Evolutionary conservation across 129 eudicot species (phyloP), one percentile per base, ranked within the genome.

Genomic region (Saussurea involucrata): DNA sequence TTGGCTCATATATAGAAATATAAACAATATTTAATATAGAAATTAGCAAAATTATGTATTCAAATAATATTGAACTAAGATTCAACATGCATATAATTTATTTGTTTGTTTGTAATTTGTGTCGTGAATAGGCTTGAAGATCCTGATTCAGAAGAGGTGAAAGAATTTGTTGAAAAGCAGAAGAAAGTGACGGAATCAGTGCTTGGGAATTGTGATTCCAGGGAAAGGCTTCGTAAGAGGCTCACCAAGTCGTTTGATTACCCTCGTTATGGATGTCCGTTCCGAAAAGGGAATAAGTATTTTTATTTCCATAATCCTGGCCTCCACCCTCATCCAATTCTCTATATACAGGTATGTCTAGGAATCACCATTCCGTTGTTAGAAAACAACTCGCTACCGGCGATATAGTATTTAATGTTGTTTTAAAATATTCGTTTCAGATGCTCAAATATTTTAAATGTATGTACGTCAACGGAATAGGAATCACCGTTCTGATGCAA

Each of bases 281-380:
- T 87, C 25, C 85, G 78, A 58, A 86, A 72, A 31, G 93, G 94
- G 58, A 83, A 89, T 60, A 91, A 88, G 88, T 92, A 81, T 76
- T 95, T 95, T 36, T 91, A 91, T 88, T 95, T 89, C 37, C 98
- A 91, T 49, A 95, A 95, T 80, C 83, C 98, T 6, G 98, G 98
- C 40, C 88, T 92, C 31, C 93, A 79, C 58, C 88, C 98, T 0
- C 98, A 95, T 53, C 89, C 71, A 24, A 84, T 95, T 34, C 97
- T 95, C 66, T 95, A 91, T 78, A 85, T 89, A 69, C 98, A 95
- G 97, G 98, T 95, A 64, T 4, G n/a, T n/a, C n/a, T n/a, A n/a
- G n/a, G n/a, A n/a, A n/a, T n/a, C n/a, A n/a, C n/a, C n/a, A n/a
- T n/a, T n/a, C n/a, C n/a, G n/a, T n/a, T n/a, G n/a, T n/a, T n/a